Evolutionary conservation across 1,284 basidiomycete species (phyloP).

Genomic region (Leccinum cinnamomeum): DNA sequence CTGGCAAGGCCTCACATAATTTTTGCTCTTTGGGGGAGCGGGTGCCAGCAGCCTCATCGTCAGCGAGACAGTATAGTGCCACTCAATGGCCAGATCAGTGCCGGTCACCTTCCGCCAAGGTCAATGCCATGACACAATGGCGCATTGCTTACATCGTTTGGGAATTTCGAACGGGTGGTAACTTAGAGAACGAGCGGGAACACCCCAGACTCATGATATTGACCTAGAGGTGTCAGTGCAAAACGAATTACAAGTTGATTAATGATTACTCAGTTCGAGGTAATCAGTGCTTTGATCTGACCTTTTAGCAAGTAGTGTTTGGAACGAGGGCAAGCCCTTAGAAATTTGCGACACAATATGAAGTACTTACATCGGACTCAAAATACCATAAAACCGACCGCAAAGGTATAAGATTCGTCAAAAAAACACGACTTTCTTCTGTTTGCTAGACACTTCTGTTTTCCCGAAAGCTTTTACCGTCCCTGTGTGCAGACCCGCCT

Average conservation of each 20-base stretch:
- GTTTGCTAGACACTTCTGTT: constrained; percentile 7
- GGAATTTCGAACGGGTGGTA: too few relatives aligned
- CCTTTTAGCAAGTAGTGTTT: not conserved
- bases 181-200: too few relatives aligned
- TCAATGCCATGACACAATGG: too few relatives aligned
- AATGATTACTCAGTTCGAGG: not conserved
- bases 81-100: not conserved
- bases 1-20: constrained; percentile 16
- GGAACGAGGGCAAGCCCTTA: not conserved
- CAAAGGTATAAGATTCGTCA: constrained; percentile 26
- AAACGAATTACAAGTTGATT: not conserved
- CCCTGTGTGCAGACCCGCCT: constrained; percentile 46
- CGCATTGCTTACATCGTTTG: too few relatives aligned
- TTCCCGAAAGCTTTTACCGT: not conserved
- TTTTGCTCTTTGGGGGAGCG: constrained; percentile 1
- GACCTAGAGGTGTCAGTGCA: not conserved
- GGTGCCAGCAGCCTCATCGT: not conserved
- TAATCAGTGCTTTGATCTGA: not conserved
- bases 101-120: too few relatives aligned
- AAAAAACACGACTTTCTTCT: constrained; percentile 61
- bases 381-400: not conserved
- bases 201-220: too few relatives aligned
- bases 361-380: not conserved
- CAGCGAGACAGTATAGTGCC: not conserved
- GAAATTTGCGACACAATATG: not conserved